phyloP scores from a whole-genome alignment of 2,329 filamentous ascomycete genomes.

The Aspergillus ruber region DNA sequence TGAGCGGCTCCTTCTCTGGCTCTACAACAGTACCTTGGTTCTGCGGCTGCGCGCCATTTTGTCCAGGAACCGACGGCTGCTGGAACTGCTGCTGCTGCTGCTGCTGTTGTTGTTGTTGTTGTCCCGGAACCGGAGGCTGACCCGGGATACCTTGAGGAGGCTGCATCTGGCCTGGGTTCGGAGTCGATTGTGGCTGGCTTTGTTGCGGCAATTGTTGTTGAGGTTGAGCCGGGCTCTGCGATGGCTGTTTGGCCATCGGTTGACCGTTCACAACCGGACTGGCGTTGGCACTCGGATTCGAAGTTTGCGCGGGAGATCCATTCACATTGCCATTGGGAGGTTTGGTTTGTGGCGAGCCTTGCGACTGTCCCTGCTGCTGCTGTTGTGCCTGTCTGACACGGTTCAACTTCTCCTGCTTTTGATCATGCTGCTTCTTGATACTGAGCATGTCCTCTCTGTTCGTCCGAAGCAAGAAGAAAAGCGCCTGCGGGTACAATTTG shows the following conservation, averaged over 20 bases:
- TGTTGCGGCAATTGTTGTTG: conserved; percentile 8
- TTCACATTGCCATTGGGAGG: conserved; percentile 40
- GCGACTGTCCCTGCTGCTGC: conserved; percentile 45
- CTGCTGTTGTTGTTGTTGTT: conserved; percentile 37
- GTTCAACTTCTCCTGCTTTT: conserved; percentile 52
- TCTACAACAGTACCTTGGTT: conserved; percentile 15
- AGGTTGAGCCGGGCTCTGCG: conserved; percentile 10
- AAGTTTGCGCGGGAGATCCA: conserved; percentile 38
- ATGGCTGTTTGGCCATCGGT: conserved; percentile 17
- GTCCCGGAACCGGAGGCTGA: conserved; percentile 18
- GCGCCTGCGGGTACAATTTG: conserved; percentile 87
- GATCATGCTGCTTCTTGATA: conserved; percentile 80
- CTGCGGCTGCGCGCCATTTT: conserved; percentile 19
- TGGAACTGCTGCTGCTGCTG: conserved; percentile 8
- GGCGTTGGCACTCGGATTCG: conserved; percentile 45
- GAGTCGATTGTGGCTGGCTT: conserved; percentile 13
- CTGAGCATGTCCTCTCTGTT: conserved; percentile 88
- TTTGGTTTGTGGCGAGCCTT: conserved; percentile 32
- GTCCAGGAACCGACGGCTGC: conserved; percentile 23
- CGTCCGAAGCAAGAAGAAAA: conserved; percentile 93
- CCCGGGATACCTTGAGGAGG: conserved; percentile 11
- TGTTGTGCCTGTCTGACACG: conserved; percentile 61
- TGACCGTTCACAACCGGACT: conserved; percentile 19
- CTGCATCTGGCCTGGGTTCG: conserved; percentile 18
- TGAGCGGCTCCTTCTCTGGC: conserved; percentile 45